A percentile compares a stretch with the other conserved stretches of the same genome.
Conservation (phyloP, 768 basidiomycete species). For the Lentinula boryana region DNA sequence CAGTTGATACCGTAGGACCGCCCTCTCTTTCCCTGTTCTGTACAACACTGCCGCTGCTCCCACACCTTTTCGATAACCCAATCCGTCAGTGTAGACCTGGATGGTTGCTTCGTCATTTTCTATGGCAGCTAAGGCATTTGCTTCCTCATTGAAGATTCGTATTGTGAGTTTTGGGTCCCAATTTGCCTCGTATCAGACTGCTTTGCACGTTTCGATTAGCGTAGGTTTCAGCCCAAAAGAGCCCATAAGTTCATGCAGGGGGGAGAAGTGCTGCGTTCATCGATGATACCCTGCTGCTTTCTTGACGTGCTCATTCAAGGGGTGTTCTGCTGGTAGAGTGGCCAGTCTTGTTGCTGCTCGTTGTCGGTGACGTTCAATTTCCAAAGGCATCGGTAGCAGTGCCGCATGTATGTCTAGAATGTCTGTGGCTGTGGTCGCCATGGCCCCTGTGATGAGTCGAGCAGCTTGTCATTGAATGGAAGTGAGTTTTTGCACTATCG, state of each 20-base stretch:
- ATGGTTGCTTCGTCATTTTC: background rate
- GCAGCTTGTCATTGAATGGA: background rate
- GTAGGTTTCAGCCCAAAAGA: background rate
- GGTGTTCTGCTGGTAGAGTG: constrained; percentile 7
- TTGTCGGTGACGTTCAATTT: background rate
- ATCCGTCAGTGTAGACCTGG: constrained; percentile 12
- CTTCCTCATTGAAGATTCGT: background rate
- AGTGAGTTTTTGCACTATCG: background rate
- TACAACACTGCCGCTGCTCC: constrained; percentile 2
- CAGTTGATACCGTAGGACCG: background rate
- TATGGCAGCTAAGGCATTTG: background rate
- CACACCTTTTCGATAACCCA: background rate
- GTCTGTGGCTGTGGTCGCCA: constrained; percentile 8
- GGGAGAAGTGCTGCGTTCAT: constrained; percentile 2
- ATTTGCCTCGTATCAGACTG: too few relatives aligned
- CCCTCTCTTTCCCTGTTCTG: too few relatives aligned
- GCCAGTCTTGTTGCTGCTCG: constrained; percentile 1
- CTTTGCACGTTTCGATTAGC: background rate
- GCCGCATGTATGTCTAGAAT: constrained; percentile 7
- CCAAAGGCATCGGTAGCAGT: constrained; percentile 9
- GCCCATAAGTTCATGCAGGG: constrained; percentile 11
- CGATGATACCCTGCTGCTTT: background rate
- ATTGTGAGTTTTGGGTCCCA: background rate
- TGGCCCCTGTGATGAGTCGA: constrained; percentile 5
- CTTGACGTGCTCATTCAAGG: background rate